Evolutionary conservation across 1,284 basidiomycete genomes (phyloP).

Genomic region (Sporisorium sorghi): DNA sequence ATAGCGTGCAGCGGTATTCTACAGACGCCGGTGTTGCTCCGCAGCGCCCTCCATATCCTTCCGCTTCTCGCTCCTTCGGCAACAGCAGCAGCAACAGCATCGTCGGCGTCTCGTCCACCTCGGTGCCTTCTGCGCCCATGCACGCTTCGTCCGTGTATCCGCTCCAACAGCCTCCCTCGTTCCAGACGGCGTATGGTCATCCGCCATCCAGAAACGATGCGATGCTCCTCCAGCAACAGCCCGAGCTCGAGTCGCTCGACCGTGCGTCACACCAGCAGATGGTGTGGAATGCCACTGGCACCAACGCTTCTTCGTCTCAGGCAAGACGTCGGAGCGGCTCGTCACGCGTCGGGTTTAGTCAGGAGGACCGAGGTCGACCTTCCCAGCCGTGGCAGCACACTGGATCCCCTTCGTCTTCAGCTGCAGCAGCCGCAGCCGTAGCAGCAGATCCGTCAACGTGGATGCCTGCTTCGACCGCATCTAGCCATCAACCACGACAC

Average conservation of each 20-base stretch:
- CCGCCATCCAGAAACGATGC: constrained; percentile 14
- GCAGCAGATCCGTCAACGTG: constrained; percentile 19
- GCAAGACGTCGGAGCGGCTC: constrained; percentile 9
- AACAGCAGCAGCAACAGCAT: constrained; percentile 25
- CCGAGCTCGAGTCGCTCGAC: constrained; percentile 16
- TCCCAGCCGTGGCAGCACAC: constrained; percentile 22
- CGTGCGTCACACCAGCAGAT: neutral
- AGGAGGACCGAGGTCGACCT: constrained; percentile 16
- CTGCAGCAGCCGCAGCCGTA: neutral
- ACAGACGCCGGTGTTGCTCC: constrained; percentile 6
- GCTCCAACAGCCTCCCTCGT: constrained; percentile 32
- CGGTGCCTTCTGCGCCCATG: constrained; percentile 6
- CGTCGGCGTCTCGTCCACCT: neutral
- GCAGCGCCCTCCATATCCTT: constrained; percentile 23
- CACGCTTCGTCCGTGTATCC: constrained; percentile 25
- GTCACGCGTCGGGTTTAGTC: constrained; percentile 13
- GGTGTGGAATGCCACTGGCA: constrained; percentile 18
- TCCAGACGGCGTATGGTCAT: constrained; percentile 26
- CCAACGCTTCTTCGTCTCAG: constrained; percentile 14
- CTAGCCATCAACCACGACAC: constrained; percentile 12
- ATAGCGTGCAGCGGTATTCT: constrained; percentile 13
- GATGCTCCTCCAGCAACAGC: constrained; percentile 23
- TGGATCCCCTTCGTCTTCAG: constrained; percentile 18
- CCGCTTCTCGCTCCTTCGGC: constrained; percentile 21
- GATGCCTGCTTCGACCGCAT: constrained; percentile 20